These are phyloP conservation scores for Clarkia xantiana DNA, from an alignment of 345 rosid genomes.

Conservation along the genomic window DNA sequence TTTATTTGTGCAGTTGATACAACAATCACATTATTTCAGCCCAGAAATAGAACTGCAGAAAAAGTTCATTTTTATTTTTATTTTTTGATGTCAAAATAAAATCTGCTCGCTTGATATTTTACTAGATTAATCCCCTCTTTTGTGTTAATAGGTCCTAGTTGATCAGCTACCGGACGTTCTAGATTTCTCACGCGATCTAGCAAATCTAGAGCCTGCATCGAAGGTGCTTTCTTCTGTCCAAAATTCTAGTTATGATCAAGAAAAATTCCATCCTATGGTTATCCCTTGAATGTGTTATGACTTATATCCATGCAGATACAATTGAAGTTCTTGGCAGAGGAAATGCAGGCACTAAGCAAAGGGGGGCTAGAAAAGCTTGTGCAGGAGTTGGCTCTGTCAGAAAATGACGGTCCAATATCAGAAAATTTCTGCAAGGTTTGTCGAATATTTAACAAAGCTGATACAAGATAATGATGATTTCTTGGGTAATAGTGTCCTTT, in stretches of 20 bases:
- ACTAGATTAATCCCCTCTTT: neutral
- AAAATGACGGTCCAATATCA: conserved; percentile 75
- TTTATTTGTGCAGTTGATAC: neutral
- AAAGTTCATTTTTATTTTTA: too few species aligned
- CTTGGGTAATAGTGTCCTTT: too few species aligned
- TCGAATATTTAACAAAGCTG: neutral
- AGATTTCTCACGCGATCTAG: conserved; percentile 59
- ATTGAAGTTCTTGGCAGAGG: conserved; percentile 87
- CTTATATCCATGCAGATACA: conserved; percentile 44
- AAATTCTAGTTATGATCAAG: neutral
- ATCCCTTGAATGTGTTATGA: neutral
- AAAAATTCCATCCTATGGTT: neutral
- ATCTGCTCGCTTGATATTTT: neutral
- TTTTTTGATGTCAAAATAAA: neutral
- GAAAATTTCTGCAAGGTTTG: conserved; percentile 55
- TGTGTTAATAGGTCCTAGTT: conserved; percentile 44
- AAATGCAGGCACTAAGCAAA: conserved; percentile 96
- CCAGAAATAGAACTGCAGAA: neutral
- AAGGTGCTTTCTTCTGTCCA: conserved; percentile 28
- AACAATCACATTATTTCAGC: neutral
- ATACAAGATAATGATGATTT: too few species aligned
- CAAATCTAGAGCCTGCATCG: conserved; percentile 59
- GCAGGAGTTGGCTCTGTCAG: conserved; percentile 70
- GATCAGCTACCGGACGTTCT: conserved; percentile 77
- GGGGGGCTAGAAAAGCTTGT: conserved; percentile 88